Evolutionary conservation across 2,329 filamentous ascomycete genomes (phyloP).

Genomic region (Aspergillus quadrilineatus): DNA sequence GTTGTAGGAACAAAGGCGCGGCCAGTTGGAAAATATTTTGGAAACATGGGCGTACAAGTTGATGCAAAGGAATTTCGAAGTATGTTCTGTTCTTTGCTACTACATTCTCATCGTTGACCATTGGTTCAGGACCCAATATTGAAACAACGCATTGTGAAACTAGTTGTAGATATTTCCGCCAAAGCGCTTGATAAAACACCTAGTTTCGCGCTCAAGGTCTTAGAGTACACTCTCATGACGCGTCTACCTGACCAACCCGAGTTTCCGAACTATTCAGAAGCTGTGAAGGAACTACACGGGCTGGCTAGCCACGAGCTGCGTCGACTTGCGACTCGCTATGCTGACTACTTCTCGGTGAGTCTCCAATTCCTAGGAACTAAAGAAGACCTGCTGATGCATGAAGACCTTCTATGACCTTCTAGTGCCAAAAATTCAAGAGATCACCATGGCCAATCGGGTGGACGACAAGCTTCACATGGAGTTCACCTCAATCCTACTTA

Average conservation of each 20-base stretch:
- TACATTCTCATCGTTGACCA: background rate
- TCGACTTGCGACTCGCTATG: conserved; percentile 83
- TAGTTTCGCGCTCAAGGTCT: conserved; percentile 79
- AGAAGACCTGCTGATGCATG: conserved; percentile 19
- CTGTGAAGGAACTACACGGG: conserved; percentile 82
- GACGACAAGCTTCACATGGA: conserved; percentile 84
- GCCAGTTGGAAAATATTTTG: conserved; percentile 38
- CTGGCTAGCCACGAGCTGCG: conserved; percentile 86
- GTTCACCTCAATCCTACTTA: conserved; percentile 87
- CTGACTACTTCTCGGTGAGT: conserved; percentile 77
- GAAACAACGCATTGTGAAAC: conserved; percentile 74
- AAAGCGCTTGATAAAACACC: conserved; percentile 74
- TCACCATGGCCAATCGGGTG: conserved; percentile 67
- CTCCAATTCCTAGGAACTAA: background rate
- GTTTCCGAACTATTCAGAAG: conserved; percentile 74
- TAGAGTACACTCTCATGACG: conserved; percentile 87
- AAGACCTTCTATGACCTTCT: conserved; percentile 83
- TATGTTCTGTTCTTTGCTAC: conserved; percentile 18
- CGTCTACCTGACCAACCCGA: conserved; percentile 72
- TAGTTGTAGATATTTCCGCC: conserved; percentile 81
- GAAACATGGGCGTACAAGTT: conserved; percentile 44
- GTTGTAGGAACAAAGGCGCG: conserved; percentile 37
- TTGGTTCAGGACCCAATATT: conserved; percentile 71
- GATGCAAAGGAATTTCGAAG: conserved; percentile 43
- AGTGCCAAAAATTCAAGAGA: conserved; percentile 74